These are phyloP conservation scores for Ceratorhiza oryzae-sativae DNA, from an alignment of 1,284 basidiomycete species.

Conservation along the genomic window DNA sequence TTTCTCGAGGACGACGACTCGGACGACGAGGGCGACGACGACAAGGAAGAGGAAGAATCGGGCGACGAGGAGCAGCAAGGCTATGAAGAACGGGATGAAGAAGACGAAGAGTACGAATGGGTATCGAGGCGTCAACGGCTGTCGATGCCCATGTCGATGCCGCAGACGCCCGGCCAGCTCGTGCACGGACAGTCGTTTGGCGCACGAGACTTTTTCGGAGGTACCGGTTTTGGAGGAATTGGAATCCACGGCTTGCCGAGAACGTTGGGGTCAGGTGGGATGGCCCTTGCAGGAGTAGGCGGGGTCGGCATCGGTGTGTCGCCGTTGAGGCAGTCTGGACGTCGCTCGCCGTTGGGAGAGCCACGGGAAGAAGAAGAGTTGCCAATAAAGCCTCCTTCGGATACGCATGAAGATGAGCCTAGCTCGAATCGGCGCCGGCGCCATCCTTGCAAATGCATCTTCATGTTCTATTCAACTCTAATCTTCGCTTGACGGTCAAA, in stretches of 20 bases:
- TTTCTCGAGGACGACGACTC: constrained; percentile 88
- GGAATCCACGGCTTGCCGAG: constrained; percentile 36
- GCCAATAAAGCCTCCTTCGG: not conserved
- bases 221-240: constrained; percentile 29
- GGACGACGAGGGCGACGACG: constrained; percentile 54
- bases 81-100: constrained; percentile 37
- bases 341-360: constrained; percentile 11
- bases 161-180: constrained; percentile 44
- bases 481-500: constrained; percentile 82
- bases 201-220: constrained; percentile 37
- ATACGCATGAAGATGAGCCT: not conserved
- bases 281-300: constrained; percentile 27
- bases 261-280: constrained; percentile 24
- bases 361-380: constrained; percentile 14
- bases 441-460: constrained; percentile 76
- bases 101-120: constrained; percentile 56
- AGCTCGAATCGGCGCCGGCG: constrained; percentile 13
- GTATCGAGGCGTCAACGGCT: constrained; percentile 69
- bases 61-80: constrained; percentile 47
- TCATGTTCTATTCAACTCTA: constrained; percentile 76
- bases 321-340: constrained; percentile 24
- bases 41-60: constrained; percentile 58
- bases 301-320: constrained; percentile 31
- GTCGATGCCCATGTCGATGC: constrained; percentile 61
- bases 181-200: constrained; percentile 15